Base-by-base conservation (phyloP, 768 basidiomycete genomes). In the Rhodosporidiobolus odoratus region DNA sequence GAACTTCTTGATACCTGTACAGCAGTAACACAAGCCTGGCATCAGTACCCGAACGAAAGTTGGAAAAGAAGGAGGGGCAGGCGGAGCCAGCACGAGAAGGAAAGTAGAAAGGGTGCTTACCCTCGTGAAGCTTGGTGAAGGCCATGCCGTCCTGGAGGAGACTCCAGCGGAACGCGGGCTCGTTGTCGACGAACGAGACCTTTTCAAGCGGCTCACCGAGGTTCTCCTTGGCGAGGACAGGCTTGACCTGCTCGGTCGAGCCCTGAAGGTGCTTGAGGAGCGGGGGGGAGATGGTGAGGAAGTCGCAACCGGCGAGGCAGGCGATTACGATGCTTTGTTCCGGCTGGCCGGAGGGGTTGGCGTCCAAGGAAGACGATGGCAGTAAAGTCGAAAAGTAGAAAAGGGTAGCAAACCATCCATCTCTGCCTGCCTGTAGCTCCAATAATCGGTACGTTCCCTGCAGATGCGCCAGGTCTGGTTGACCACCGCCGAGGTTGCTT, bases 121-220 rank as follows among this genome's bases (percentile, higher is more conserved):
- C 95, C 82, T 97, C 93, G 81, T 96, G 92, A 65, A 97, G 85
- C 84, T 98, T 97, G 81, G 97, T 94, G 79, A 92, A 94, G 27
- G 95, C 94, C 95, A 97, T 97, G 79, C 85, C 83, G 81, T 97
- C 94, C 78, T 92, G 85, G 78, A 96, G 86, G 67, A 98, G 88
- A 17, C 85, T 75, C 93, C 93, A 96, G 69, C 91, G 88, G 91
- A 98, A 98, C 78, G 92, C 90, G 71, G 93, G 83, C 84, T 99
- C 92, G 82, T 96, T 87, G 83, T 97, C 86, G 79, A 99, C 78
- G 84, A 78, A 97, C 30, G 86, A 82, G 73, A 92, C 89, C 82
- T 94, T 98, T 47, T 86, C 77, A 72, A 91, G 86, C 41, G 86
- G 84, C 66, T 87, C 80, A 66, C 73, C 54, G 23, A 60, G 56